These are phyloP conservation scores for Vigna angularis DNA, from an alignment of 306 rosid species.

Conservation along the genomic window DNA sequence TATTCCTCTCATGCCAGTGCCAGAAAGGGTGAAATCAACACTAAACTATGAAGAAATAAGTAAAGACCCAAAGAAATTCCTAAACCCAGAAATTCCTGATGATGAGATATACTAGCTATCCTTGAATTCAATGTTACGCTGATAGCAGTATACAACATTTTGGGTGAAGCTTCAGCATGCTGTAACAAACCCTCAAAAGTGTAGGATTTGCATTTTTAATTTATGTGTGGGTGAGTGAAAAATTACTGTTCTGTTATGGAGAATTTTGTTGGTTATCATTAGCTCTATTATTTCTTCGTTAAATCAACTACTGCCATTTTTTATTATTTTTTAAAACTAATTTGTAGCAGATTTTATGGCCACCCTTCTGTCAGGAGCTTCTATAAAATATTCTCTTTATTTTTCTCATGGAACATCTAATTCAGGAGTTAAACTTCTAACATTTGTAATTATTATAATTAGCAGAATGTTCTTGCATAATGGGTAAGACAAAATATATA, in stretches of 20 bases:
- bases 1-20: slow-evolving; percentile 83
- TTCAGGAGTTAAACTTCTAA: too few relatives aligned
- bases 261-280: slow-evolving; percentile 29
- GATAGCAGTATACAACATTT: slow-evolving; percentile 37
- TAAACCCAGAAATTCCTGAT: slow-evolving; percentile 82
- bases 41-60: slow-evolving; percentile 60
- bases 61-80: slow-evolving; percentile 71
- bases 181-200: slow-evolving; percentile 42
- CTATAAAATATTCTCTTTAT: too few relatives aligned
- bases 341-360: background rate
- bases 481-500: too few relatives aligned
- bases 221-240: slow-evolving; percentile 32
- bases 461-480: too few relatives aligned
- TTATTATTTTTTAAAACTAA: background rate
- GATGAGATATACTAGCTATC: slow-evolving; percentile 78
- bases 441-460: too few relatives aligned
- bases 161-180: slow-evolving; percentile 24
- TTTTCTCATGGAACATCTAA: too few relatives aligned
- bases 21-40: slow-evolving; percentile 69
- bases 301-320: background rate
- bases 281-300: slow-evolving; percentile 31
- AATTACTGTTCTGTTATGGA: slow-evolving; percentile 29
- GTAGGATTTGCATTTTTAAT: slow-evolving; percentile 30
- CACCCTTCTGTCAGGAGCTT: too few relatives aligned
- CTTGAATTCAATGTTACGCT: slow-evolving; percentile 32